Percentiles rank a stretch among this genome's conserved stretches.
Conservation (phyloP, 106 monocot species). For the Dendrobium catenatum region DNA sequence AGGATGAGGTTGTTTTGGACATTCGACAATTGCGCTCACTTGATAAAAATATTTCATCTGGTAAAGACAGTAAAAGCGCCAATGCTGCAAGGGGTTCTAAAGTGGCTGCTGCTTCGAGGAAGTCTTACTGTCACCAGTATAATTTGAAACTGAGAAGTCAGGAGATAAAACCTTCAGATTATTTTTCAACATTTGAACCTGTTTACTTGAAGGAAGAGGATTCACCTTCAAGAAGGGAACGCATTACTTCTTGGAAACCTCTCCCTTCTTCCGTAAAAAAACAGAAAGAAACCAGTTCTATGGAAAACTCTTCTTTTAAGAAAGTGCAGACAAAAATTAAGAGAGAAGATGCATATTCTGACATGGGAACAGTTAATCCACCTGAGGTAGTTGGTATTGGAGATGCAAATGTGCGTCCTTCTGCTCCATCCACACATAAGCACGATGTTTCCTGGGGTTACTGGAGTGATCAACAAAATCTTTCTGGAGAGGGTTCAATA, state of each 20-base stretch:
- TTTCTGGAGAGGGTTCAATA: constrained; percentile 74
- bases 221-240: constrained; percentile 41
- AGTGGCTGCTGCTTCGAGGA: constrained; percentile 53
- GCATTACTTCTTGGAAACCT: constrained; percentile 81
- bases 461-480: constrained; percentile 76
- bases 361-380: constrained; percentile 19
- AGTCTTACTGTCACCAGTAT: constrained; percentile 86
- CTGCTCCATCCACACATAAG: constrained; percentile 58
- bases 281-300: constrained; percentile 33
- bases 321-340: constrained; percentile 12
- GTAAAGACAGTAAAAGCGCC: constrained; percentile 23
- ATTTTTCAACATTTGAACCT: constrained; percentile 36
- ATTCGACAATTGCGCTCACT: constrained; percentile 40
- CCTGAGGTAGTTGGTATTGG: constrained; percentile 36
- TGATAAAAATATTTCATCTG: constrained; percentile 27
- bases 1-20: constrained; percentile 59
- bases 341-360: constrained; percentile 15
- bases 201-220: constrained; percentile 28
- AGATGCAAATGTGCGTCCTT: constrained; percentile 36
- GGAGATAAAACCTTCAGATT: constrained; percentile 66
- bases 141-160: constrained; percentile 90
- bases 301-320: constrained; percentile 19
- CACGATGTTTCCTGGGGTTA: constrained; percentile 83
- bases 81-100: constrained; percentile 21
- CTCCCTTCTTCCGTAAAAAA: constrained; percentile 48